Evolutionary conservation across 192 early-diverging fungal genomes (phyloP), one percentile per base, ranked within the genome.

Genomic region (Mycoemilia scoparia): DNA sequence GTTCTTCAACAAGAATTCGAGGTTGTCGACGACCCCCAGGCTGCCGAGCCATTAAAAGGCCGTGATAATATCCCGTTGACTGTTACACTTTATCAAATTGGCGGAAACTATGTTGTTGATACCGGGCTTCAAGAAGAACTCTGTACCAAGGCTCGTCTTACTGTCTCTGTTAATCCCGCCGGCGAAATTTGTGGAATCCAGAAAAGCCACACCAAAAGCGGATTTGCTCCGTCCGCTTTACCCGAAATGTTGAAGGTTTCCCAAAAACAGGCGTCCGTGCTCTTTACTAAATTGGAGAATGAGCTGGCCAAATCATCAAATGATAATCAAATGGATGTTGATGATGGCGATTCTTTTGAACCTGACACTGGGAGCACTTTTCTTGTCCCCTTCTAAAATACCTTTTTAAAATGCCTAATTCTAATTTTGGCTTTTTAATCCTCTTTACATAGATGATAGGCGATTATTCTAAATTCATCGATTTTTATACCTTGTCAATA

Each of bases 81-180:
- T 7, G 76, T 95, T 17, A 87, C 95, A 10, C 60, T 91, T 20
- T 84, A 70, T 53, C 54, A 84, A 81, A 84, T 92, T 32, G 88
- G 84, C 8, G 57, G 70, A 19, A 58, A 77, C 28, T 77, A 82
- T 53, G 70, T 92, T 16, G 61, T 90, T 4, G 93, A 98, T 50
- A 79, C 91, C 4, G 74, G 82, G 7, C 73, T 78, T 13, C 56
- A 82, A 39, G 93, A 98, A 58, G 93, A 98, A 41, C 66, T 76
- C 5, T 84, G 86, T 23, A 67, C 89, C 9, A 71, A 77, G 32
- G 80, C 83, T 4, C 71, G 68, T 39, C 42, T 98, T 4, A 67
- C 72, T 3, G 77, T 96, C 6, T 69, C 74, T 4, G 81, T 96
- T 22, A 89, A 89, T 44, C 68, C 67, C 19, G 48, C 64, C 11